Percentiles rank a stretch among this genome's conserved stretches.
phyloP scores from a whole-genome alignment of 805 yeast genomes.

The Nakazawaea wyomingensis region DNA sequence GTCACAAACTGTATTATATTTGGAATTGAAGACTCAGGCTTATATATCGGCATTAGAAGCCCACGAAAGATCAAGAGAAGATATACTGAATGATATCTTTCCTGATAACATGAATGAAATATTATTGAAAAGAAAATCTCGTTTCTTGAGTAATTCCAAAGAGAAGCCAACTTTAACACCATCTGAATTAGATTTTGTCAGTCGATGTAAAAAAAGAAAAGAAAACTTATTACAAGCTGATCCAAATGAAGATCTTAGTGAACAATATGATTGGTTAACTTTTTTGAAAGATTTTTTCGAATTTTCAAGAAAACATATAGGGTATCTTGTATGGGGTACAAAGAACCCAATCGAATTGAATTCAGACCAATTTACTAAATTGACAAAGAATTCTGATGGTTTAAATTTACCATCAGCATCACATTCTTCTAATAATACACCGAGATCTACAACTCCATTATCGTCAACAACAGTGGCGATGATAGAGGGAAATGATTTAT shows the following conservation, averaged over 20 bases:
- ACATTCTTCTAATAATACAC: not conserved
- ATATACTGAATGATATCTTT: constrained; percentile 69
- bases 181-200: constrained; percentile 73
- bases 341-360: constrained; percentile 23
- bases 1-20: constrained; percentile 70
- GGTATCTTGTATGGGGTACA: constrained; percentile 67
- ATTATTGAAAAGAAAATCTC: constrained; percentile 31
- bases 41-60: constrained; percentile 81
- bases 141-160: constrained; percentile 17
- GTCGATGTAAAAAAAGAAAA: constrained; percentile 67
- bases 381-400: too few relatives aligned
- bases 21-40: constrained; percentile 93
- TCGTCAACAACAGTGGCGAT: not conserved
- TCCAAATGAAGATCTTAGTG: constrained; percentile 49
- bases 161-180: constrained; percentile 48
- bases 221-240: constrained; percentile 47
- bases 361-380: too few relatives aligned
- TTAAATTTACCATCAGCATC: too few relatives aligned
- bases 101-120: constrained; percentile 58
- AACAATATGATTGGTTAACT: constrained; percentile 79
- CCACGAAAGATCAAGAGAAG: constrained; percentile 54
- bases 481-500: not conserved
- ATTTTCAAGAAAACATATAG: constrained; percentile 70
- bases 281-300: constrained; percentile 77
- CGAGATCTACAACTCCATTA: too few relatives aligned